Evolutionary conservation across 1,139 yeast species (phyloP).

Genomic region (Magnusiomyces paraingens): DNA sequence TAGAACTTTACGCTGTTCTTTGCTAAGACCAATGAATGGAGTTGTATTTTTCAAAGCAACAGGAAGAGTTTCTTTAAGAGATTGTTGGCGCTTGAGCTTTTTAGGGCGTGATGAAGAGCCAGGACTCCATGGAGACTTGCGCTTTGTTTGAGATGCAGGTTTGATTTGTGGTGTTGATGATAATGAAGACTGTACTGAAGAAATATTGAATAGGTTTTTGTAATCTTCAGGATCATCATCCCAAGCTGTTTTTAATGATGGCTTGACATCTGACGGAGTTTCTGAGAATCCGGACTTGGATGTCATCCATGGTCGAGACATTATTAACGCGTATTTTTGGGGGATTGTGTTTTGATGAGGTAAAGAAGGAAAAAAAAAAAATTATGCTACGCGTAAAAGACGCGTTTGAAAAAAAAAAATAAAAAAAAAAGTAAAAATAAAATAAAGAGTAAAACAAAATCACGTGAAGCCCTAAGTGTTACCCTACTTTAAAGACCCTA

Average conservation of each 20-base stretch:
- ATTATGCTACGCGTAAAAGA: neutral
- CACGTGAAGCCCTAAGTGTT: conserved; percentile 3
- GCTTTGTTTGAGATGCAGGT: neutral
- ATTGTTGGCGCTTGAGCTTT: too few relatives aligned
- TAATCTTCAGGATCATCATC: neutral
- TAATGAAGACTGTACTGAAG: neutral
- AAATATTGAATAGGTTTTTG: neutral
- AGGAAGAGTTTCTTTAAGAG: neutral
- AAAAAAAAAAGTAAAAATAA: too few relatives aligned
- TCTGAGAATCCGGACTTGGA: neutral
- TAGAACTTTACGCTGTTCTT: conserved; percentile 53
- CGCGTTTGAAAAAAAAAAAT: neutral
- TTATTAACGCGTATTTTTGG: neutral
- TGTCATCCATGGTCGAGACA: neutral
- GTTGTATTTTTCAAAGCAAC: neutral
- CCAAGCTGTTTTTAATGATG: neutral
- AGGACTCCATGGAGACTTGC: too few relatives aligned
- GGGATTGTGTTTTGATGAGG: neutral
- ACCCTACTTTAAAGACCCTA: too few relatives aligned
- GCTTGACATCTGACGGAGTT: neutral
- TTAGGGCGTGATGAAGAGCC: too few relatives aligned
- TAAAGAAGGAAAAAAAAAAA: too few relatives aligned
- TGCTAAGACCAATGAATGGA: conserved; percentile 5
- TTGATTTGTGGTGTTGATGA: neutral
- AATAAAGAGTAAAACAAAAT: neutral